Evolutionary conservation across 78 protist genomes (phyloP), one percentile per base, ranked within the genome.

Genomic region (Paulinella micropora): DNA sequence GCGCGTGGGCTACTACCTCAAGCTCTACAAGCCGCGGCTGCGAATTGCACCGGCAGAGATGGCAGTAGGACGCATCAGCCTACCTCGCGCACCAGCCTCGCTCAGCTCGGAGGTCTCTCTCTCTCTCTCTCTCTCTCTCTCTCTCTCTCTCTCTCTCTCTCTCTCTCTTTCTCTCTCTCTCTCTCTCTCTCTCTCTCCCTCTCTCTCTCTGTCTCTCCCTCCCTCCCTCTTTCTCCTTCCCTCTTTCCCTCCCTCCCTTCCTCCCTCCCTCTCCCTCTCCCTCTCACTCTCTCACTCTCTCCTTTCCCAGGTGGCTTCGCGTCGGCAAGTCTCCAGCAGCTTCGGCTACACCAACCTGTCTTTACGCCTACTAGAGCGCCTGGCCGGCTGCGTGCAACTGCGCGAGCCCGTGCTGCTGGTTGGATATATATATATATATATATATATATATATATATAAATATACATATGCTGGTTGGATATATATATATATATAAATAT

Each of bases 321-420:
- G n/a, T n/a, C n/a, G n/a, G n/a, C n/a, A n/a, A n/a, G n/a, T n/a
- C n/a, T n/a, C n/a, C n/a, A n/a, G n/a, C n/a, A n/a, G 38, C 37
- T 95, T 90, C 51, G 97, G 95, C 0, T 88, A 83, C 36, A 96
- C 98, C 9, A 41, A 91, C 36, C 89, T 32, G 23, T 37, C 93
- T 0, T 69, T 96, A 32, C 41, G 86, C 34, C 51, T 95, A 4
- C 34, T 96, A 67, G 99, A 97, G 85, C 90, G 92, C 38, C 36
- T 97, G 1, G 94, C 96, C 0, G 94, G 90, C 1, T 87, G 94
- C 67, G 95, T 96, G 88, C 36, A 37, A 23, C 29, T 40, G 77
- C 35, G 32, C 81, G 99, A 97, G 94, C 95, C 98, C 0, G 93
- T 93, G 69, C 91, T 95, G 39, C 92, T 97, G 37, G 93, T 93